Base-by-base conservation (phyloP, 2,329 filamentous ascomycete genomes). In the Talaromyces sp. region DNA sequence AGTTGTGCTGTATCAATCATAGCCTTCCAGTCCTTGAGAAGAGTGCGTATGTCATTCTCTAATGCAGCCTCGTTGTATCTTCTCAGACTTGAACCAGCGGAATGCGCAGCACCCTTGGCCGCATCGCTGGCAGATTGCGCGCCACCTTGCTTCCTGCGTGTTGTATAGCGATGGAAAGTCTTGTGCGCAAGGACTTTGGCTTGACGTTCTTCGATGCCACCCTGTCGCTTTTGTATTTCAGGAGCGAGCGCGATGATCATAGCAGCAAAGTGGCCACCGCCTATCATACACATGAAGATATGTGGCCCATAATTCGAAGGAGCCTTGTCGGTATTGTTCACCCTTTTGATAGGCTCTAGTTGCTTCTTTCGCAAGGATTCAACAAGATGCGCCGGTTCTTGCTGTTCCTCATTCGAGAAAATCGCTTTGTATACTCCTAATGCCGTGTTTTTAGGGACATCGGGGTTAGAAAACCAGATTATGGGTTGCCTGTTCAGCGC, bases 221-320 rank as follows among this genome's bases (percentile, higher is more conserved):
- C 81, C 13, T 86, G 82, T 61, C 87, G 87, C 74, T 91, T 94
- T 43, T 87, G 86, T 62, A 90, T 82, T 68, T 93, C 91, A 0
- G 95, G 93, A 0, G 92, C 88, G 3, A 98, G 84, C 0, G 93
- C 93, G 11, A 99, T 91, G 11, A 98, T 84, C 93, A 98, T 98
- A 60, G 91, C 95, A 0, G 95, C 95, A 74, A 99, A 99, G 76
- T 99, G 95, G 0, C 95, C 95, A 67, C 95, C 95, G 27, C 95
- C 95, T 60, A 99, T 96, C 95, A 99, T 99, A 78, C 93, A 98
- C 58, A 99, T 85, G 75, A 99, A 98, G 59, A 97, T 88, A 75
- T 98, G 93, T 1, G 93, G 92, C 7, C 89, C 89, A 11, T 51
- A 36, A 53, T 59, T 38, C 27, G 88, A 65, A 22, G 70, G 43